A percentile compares a stretch with the other conserved stretches of the same genome.
These are phyloP conservation scores for Angomonas ambiguus DNA, from an alignment of 208 protist species.

Conservation along the genomic window DNA sequence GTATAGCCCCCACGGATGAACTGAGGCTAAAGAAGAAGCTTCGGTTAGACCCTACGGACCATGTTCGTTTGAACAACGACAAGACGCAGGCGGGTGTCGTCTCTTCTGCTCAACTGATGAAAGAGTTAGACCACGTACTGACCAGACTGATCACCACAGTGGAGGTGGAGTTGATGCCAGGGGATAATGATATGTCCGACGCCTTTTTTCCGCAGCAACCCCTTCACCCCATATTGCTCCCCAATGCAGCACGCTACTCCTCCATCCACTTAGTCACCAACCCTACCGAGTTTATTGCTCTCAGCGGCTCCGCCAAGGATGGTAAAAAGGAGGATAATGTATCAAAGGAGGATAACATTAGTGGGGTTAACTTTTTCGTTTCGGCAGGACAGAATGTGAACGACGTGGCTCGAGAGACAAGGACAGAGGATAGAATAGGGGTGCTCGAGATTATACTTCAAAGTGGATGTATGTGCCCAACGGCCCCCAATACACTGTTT, in stretches of 20 bases:
- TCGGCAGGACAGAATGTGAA: slow-evolving; percentile 86
- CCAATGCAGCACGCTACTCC: slow-evolving; percentile 55
- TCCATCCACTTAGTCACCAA: slow-evolving; percentile 80
- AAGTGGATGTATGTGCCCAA: slow-evolving; percentile 80
- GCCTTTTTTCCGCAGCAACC: slow-evolving; percentile 91
- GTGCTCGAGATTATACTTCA: slow-evolving; percentile 70
- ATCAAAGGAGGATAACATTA: neutral
- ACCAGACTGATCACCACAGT: slow-evolving; percentile 53
- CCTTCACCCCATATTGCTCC: slow-evolving; percentile 82
- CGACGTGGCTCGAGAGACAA: slow-evolving; percentile 75
- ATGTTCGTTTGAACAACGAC: slow-evolving; percentile 53
- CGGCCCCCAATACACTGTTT: slow-evolving; percentile 89
- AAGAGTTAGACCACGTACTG: slow-evolving; percentile 65
- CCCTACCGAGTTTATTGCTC: slow-evolving; percentile 68
- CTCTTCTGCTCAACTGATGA: slow-evolving; percentile 66
- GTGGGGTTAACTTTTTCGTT: slow-evolving; percentile 52
- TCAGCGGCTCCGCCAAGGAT: slow-evolving; percentile 11
- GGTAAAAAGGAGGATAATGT: neutral
- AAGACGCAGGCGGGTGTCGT: slow-evolving; percentile 21
- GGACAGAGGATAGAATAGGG: slow-evolving; percentile 45
- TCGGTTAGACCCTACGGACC: slow-evolving; percentile 79
- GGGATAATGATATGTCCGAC: slow-evolving; percentile 85
- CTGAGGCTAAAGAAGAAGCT: slow-evolving; percentile 82
- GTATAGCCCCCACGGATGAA: slow-evolving; percentile 84
- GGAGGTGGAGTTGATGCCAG: slow-evolving; percentile 90